A percentile compares a stretch with the other conserved stretches of the same genome.
Conservation (phyloP, 192 early-diverging fungal genomes). For the Backusella luteola region DNA sequence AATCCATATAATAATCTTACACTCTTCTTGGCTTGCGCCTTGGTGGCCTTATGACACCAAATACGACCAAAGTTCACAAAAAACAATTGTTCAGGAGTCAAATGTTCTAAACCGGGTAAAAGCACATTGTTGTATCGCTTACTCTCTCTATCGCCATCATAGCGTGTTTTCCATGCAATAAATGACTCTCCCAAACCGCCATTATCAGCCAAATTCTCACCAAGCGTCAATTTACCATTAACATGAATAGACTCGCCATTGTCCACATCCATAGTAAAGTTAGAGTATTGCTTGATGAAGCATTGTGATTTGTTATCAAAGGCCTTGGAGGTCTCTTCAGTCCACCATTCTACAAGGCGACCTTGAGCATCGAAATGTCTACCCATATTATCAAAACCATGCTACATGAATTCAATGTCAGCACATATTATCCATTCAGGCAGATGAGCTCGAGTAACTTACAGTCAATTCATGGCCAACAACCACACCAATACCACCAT, state of each 20-base stretch:
- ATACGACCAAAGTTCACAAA: constrained; percentile 67
- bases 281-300: constrained; percentile 63
- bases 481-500: constrained; percentile 59
- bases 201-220: constrained; percentile 72
- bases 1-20: constrained; percentile 26
- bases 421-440: no score
- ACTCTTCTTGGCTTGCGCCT: constrained; percentile 41
- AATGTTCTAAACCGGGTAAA: constrained; percentile 48
- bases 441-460: constrained; percentile 2
- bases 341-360: constrained; percentile 62
- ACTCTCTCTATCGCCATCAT: constrained; percentile 26
- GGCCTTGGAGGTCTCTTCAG: constrained; percentile 49
- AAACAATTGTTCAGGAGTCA: constrained; percentile 61
- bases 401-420: constrained; percentile 17
- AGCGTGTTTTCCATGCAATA: constrained; percentile 37
- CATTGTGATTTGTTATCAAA: constrained; percentile 55
- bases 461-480: constrained; percentile 54
- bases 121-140: constrained; percentile 26
- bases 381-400: constrained; percentile 56
- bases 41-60: constrained; percentile 57
- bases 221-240: constrained; percentile 55
- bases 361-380: constrained; percentile 45
- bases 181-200: constrained; percentile 52
- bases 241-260: constrained; percentile 45
- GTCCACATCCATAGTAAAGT: constrained; percentile 44